Conservation (phyloP, 345 rosid species). For the Draba incana region DNA sequence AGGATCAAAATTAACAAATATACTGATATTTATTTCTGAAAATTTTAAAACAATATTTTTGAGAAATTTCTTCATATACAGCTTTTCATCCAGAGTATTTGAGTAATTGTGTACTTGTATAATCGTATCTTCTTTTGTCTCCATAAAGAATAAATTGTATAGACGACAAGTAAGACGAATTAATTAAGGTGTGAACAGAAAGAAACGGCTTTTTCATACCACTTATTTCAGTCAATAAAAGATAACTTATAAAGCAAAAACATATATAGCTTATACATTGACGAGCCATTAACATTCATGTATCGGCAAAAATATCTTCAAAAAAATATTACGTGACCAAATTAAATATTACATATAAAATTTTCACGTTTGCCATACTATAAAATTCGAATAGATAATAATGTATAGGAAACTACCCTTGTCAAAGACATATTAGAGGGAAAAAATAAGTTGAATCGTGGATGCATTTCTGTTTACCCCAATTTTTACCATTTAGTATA, state of each 20-base stretch:
- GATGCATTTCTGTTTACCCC: too few relatives aligned
- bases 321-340: conserved; percentile 5
- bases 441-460: too few relatives aligned
- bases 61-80: too few relatives aligned
- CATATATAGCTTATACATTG: conserved; percentile 23
- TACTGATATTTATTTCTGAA: too few relatives aligned
- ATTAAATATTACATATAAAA: background rate
- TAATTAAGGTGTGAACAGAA: conserved; percentile 25
- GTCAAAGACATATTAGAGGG: too few relatives aligned
- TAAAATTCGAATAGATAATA: background rate
- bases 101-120: too few relatives aligned
- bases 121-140: too few relatives aligned
- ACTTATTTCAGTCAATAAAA: conserved; percentile 32
- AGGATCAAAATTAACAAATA: too few relatives aligned
- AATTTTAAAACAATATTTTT: too few relatives aligned
- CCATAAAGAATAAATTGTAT: background rate
- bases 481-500: too few relatives aligned
- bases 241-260: conserved; percentile 35
- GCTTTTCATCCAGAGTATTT: too few relatives aligned
- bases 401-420: background rate
- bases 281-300: conserved; percentile 18
- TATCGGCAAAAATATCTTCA: background rate
- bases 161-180: conserved; percentile 29
- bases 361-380: background rate
- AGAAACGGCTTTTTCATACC: conserved; percentile 17